phyloP scores from a whole-genome alignment of 1,139 yeast genomes.

The Debaryomyces subglobosus region DNA sequence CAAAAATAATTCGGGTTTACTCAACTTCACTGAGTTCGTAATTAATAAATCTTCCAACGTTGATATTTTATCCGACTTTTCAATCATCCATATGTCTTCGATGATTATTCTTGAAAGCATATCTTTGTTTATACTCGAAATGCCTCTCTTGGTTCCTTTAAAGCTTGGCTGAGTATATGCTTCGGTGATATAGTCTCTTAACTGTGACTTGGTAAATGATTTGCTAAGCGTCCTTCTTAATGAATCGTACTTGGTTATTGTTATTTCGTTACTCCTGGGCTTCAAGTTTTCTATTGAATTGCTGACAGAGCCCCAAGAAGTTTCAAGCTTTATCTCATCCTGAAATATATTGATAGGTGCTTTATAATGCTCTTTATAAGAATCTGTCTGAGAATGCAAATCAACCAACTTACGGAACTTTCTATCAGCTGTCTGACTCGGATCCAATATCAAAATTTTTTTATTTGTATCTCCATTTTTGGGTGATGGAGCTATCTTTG shows the following conservation, averaged over 20 bases:
- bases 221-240: slow-evolving; percentile 14
- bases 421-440: slow-evolving; percentile 18
- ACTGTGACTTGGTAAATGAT: slow-evolving; percentile 26
- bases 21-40: slow-evolving; percentile 39
- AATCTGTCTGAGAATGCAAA: slow-evolving; percentile 8
- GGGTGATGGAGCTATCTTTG: slow-evolving; percentile 14
- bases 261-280: slow-evolving; percentile 16
- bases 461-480: slow-evolving; percentile 11
- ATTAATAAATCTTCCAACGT: slow-evolving; percentile 43
- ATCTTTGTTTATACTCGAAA: slow-evolving; percentile 17
- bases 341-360: slow-evolving; percentile 7
- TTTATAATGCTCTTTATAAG: neutral
- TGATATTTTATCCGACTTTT: slow-evolving; percentile 28
- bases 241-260: slow-evolving; percentile 14
- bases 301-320: neutral
- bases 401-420: slow-evolving; percentile 12
- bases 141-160: slow-evolving; percentile 10
- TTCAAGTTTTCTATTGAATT: slow-evolving; percentile 17
- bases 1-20: slow-evolving; percentile 50
- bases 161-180: slow-evolving; percentile 11
- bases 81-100: slow-evolving; percentile 42
- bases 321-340: slow-evolving; percentile 1
- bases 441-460: slow-evolving; percentile 20
- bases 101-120: slow-evolving; percentile 30
- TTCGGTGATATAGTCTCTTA: slow-evolving; percentile 22